Percentiles rank a stretch among this genome's conserved stretches.
Evolutionary conservation across 176 grass and related monocot genomes (phyloP).

Genomic region (Ampelocalamus luodianensis): DNA sequence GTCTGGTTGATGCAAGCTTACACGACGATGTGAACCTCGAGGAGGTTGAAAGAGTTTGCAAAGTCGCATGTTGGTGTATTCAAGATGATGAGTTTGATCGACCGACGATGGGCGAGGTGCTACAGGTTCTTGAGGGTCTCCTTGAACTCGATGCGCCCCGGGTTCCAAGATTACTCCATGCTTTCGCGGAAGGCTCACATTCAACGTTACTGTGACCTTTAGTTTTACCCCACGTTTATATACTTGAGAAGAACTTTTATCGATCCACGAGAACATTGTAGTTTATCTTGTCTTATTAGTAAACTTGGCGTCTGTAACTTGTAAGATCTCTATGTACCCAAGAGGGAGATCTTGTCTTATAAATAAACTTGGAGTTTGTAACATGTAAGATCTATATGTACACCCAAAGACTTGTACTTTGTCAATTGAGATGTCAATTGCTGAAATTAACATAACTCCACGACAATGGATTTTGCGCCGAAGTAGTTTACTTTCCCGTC

Average conservation of each 20-base stretch:
- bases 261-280: neutral
- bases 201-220: too few relatives aligned
- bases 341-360: too few relatives aligned
- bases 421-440: neutral
- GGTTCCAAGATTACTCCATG: slow-evolving; percentile 39
- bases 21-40: slow-evolving; percentile 11
- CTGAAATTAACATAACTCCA: neutral
- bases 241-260: neutral
- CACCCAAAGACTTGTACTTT: too few relatives aligned
- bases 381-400: too few relatives aligned
- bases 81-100: slow-evolving; percentile 45
- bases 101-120: slow-evolving; percentile 42
- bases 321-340: neutral
- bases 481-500: too few relatives aligned
- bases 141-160: slow-evolving; percentile 16
- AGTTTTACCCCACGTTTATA: neutral
- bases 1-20: slow-evolving; percentile 38
- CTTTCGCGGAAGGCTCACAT: too few relatives aligned
- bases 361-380: too few relatives aligned
- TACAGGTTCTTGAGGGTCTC: slow-evolving; percentile 42
- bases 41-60: slow-evolving; percentile 49
- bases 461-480: too few relatives aligned
- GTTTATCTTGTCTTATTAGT: neutral
- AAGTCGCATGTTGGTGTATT: slow-evolving; percentile 59
- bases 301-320: neutral